Evolutionary conservation across 2,329 filamentous ascomycete genomes (phyloP), one percentile per base, ranked within the genome.

Genomic region (Graphiopsis chlorocephala): DNA sequence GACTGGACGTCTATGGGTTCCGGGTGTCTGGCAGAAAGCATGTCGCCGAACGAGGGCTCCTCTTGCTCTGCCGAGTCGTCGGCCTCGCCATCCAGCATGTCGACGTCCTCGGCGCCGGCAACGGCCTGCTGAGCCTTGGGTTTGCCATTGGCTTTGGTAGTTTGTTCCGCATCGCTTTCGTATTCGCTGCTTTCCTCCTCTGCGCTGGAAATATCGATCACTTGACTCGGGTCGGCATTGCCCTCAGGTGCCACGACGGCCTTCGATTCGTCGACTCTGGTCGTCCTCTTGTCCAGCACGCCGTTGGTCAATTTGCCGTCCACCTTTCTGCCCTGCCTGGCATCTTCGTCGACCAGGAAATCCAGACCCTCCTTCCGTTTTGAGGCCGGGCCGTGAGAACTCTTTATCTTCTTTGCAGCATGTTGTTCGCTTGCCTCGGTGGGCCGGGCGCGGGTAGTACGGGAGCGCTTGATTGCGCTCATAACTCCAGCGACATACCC

Each of bases 1-100:
- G 86, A 83, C 50, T 88, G 79, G 7, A 97, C 91, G 70, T 96
- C 91, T 72, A 97, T 89, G 58, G 89, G 85, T 68, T 90, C 88
- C 65, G 87, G 84, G 64, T 88, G 87, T 70, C 86, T 83, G 55
- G 84, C 85, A 68, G 88, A 89, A 48, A 96, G 83, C 53, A 96
- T 86, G 75, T 98, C 94, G 71, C 93, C 94, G 76, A 98, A 96
- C 0, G 92, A 91, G 3, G 92, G 90, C 68, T 77, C 77, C 20
- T 71, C 73, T 15, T 70, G 68, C 38, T 75, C 70, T 23, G 70
- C 72, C 11, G 69, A 66, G 20, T 78, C 79, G 11, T 68, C 72
- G 15, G 69, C 69, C 8, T 70, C 72, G 38, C 77, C 78, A 14
- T 78, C 72, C 15, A 60, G 17, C 42, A 68, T 69, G 38, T 68